Evolutionary conservation across 495 filamentous ascomycete genomes (phyloP).

Genomic region (Podospora anserina): DNA sequence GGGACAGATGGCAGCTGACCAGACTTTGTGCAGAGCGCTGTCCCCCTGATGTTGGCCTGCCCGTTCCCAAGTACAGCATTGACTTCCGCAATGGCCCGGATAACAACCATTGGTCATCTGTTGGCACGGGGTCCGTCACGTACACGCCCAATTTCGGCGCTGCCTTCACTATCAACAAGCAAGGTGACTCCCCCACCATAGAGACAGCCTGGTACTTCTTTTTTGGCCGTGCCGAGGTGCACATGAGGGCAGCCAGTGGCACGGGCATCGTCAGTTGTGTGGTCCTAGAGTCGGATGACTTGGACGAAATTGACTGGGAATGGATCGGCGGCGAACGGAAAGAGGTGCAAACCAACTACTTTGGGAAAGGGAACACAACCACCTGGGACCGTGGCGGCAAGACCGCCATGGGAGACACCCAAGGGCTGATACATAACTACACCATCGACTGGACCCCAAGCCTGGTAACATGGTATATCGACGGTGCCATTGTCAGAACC

Average conservation of each 20-base stretch:
- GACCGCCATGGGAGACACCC: conserved; percentile 55
- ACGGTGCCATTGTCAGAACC: conserved; percentile 63
- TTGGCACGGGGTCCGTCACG: conserved; percentile 44
- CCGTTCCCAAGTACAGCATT: conserved; percentile 36
- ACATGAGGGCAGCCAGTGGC: conserved; percentile 62
- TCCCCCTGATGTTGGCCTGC: conserved; percentile 18
- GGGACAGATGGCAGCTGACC: not conserved
- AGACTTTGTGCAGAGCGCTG: conserved; percentile 10
- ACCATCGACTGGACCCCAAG: conserved; percentile 75
- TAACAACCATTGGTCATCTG: conserved; percentile 61
- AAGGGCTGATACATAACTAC: conserved; percentile 71
- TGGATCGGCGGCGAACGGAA: conserved; percentile 61
- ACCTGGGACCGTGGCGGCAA: conserved; percentile 69
- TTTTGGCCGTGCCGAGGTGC: conserved; percentile 67
- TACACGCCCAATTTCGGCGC: conserved; percentile 62
- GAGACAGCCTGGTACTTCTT: conserved; percentile 68
- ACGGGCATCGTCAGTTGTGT: conserved; percentile 72
- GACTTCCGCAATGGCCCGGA: conserved; percentile 64
- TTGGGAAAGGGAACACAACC: conserved; percentile 79
- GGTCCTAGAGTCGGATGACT: conserved; percentile 79
- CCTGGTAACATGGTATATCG: conserved; percentile 72
- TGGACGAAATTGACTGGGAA: conserved; percentile 93
- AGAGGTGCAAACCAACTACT: conserved; percentile 86
- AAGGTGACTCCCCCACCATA: conserved; percentile 73
- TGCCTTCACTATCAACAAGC: conserved; percentile 66